Evolutionary conservation across 2,329 filamentous ascomycete genomes (phyloP), one percentile per base, ranked within the genome.

Genomic region (Lasiodiplodia gonubiensis): DNA sequence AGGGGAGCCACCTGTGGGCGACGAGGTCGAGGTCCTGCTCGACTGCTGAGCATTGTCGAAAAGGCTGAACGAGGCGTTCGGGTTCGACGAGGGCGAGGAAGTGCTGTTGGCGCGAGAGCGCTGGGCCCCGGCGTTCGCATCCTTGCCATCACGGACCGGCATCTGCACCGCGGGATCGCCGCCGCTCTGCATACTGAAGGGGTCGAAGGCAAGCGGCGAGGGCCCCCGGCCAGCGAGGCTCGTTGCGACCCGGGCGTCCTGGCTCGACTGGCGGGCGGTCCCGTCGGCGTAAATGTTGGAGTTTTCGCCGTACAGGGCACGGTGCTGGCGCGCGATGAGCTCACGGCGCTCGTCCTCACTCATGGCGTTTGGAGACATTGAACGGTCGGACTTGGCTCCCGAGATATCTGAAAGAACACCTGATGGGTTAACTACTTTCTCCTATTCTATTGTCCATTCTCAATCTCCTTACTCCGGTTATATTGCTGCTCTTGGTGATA

Each of bases 401-500:
- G 89, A 88, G 80, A 90, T 86, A 79, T 90, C 88, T 84, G 87
- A 85, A 85, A 88, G 79, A 80, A 88, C 82, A 82, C 86, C 86
- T 88, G 83, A 70, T 66, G 39, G 66, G 78, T 80, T 77, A 81
- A 79, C 77, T 74, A 77, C 70, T 74, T 74, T 74, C 76, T 73
- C 73, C 72, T 74, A 76, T 79, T 84, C 82, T 84, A 79, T 85
- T 87, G 87, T 89, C 91, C 88, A 87, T 86, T 88, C 87, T 86
- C 86, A 88, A 89, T 87, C 82, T 89, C 89, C 91, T 89, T 92
- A 98, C 95, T 97, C 92, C 94, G 90, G 86, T 98, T 97, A 85
- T 97, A 98, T 89, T 99, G 95, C 88, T 99, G 95, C 88, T 99
- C 95, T 84, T 97, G 96, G 85, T 99, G 95, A 84, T 98, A 97